These are phyloP conservation scores for Cutaneotrichosporon arboriforme DNA, from an alignment of 1,284 basidiomycete genomes.

Conservation along the genomic window DNA sequence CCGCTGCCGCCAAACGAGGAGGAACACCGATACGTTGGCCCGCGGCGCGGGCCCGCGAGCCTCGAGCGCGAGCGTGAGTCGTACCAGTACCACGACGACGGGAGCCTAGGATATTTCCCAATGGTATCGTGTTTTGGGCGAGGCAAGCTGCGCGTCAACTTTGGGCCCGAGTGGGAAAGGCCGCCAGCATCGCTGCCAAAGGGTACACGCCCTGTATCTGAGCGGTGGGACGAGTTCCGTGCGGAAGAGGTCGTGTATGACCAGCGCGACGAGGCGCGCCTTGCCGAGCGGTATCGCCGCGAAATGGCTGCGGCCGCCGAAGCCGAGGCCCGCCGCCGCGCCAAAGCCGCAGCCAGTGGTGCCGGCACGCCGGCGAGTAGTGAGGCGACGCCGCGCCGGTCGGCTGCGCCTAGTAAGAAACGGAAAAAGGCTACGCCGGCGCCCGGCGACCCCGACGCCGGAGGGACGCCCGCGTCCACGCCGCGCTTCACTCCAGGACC, in stretches of 20 bases:
- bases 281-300: conserved; percentile 22
- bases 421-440: not conserved
- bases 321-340: not conserved
- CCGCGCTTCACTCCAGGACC: not conserved
- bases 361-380: not conserved
- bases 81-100: conserved; percentile 68
- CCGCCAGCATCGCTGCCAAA: conserved; percentile 52
- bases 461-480: not conserved
- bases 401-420: not conserved
- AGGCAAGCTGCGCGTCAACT: conserved; percentile 76
- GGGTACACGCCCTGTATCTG: conserved; percentile 29
- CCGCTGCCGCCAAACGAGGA: conserved; percentile 59
- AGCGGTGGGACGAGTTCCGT: conserved; percentile 39
- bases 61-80: conserved; percentile 47
- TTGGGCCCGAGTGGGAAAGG: conserved; percentile 77
- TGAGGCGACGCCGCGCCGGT: not conserved
- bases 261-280: conserved; percentile 37
- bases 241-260: conserved; percentile 39
- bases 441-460: not conserved
- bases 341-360: not conserved
- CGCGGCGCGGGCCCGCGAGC: conserved; percentile 6
- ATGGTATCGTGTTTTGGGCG: conserved; percentile 90
- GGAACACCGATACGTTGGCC: conserved; percentile 1
- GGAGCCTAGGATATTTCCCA: conserved; percentile 90
- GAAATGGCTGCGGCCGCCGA: conserved; percentile 17